phyloP scores from a whole-genome alignment of 2,329 filamentous ascomycete species.

The Talaromyces piceae region DNA sequence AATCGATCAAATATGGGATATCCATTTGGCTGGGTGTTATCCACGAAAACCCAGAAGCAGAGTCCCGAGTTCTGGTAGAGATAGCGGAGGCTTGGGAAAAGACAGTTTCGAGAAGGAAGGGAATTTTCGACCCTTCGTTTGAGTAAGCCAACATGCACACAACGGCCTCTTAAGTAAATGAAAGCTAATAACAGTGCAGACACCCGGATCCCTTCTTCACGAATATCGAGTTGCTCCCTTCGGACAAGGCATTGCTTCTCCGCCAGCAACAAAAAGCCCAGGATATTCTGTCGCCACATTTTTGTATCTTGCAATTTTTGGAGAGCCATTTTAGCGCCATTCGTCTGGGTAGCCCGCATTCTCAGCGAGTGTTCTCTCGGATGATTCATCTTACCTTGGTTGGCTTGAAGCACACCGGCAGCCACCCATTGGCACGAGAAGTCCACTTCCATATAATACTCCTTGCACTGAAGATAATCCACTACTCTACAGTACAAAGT shows the following conservation, averaged over 20 bases:
- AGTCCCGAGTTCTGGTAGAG: constrained; percentile 76
- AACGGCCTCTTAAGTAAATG: not conserved
- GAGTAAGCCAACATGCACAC: constrained; percentile 39
- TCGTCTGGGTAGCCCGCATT: constrained; percentile 73
- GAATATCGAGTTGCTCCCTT: constrained; percentile 87
- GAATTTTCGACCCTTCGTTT: constrained; percentile 70
- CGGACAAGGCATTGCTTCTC: constrained; percentile 66
- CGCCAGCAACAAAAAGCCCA: constrained; percentile 73
- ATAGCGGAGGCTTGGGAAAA: constrained; percentile 87
- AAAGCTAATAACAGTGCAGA: constrained; percentile 28
- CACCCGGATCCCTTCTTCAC: constrained; percentile 84
- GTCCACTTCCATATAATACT: constrained; percentile 83
- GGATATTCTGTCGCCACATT: constrained; percentile 78
- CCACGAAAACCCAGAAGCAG: constrained; percentile 86
- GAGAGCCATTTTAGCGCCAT: constrained; percentile 92
- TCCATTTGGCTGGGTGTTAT: constrained; percentile 96
- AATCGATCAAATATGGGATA: constrained; percentile 90
- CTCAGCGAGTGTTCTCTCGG: constrained; percentile 72
- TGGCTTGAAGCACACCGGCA: constrained; percentile 60
- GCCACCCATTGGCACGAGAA: constrained; percentile 83
- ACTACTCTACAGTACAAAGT: constrained; percentile 57
- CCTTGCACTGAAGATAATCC: constrained; percentile 71
- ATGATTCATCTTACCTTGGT: constrained; percentile 72
- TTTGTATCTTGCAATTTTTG: constrained; percentile 78
- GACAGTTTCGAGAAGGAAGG: constrained; percentile 67